Evolutionary conservation across 148 eudicot genomes (phyloP).

Genomic region (Simmondsia chinensis): DNA sequence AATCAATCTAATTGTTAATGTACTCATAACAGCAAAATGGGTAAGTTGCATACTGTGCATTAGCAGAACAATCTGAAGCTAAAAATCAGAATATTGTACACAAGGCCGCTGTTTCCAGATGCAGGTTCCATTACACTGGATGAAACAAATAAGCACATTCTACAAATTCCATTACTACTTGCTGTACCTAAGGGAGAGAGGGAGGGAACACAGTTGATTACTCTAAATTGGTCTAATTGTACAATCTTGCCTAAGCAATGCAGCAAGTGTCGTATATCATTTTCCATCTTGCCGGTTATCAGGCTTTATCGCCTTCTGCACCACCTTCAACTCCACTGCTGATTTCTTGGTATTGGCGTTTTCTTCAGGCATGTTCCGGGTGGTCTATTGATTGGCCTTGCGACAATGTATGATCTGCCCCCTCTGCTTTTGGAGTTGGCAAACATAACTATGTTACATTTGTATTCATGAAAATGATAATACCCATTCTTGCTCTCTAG

Average conservation of each 20-base stretch:
- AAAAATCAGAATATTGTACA: too few relatives aligned
- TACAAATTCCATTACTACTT: slow-evolving; percentile 21
- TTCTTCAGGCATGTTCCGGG: slow-evolving; percentile 30
- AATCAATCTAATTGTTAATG: too few relatives aligned
- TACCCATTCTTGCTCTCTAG: too few relatives aligned
- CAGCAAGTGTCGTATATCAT: slow-evolving; percentile 1
- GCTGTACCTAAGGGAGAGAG: slow-evolving; percentile 2
- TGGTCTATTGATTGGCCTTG: slow-evolving; percentile 32
- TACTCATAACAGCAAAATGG: too few relatives aligned
- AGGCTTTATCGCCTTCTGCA: slow-evolving; percentile 28
- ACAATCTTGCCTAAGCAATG: slow-evolving; percentile 16
- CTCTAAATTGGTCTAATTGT: slow-evolving; percentile 20
- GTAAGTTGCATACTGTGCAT: too few relatives aligned
- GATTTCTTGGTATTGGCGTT: slow-evolving; percentile 30
- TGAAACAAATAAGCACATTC: too few relatives aligned
- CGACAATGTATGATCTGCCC: slow-evolving; percentile 28
- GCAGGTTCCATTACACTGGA: too few relatives aligned
- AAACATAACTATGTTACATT: background rate
- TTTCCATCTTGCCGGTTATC: slow-evolving; percentile 24
- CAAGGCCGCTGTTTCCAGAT: too few relatives aligned
- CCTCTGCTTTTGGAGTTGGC: slow-evolving; percentile 22
- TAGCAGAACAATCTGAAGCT: too few relatives aligned
- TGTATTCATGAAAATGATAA: background rate
- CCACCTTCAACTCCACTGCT: slow-evolving; percentile 25
- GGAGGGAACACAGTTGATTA: slow-evolving; percentile 1